Base-by-base conservation (phyloP, 163 green algal species). In the Scenedesmus sp. region DNA sequence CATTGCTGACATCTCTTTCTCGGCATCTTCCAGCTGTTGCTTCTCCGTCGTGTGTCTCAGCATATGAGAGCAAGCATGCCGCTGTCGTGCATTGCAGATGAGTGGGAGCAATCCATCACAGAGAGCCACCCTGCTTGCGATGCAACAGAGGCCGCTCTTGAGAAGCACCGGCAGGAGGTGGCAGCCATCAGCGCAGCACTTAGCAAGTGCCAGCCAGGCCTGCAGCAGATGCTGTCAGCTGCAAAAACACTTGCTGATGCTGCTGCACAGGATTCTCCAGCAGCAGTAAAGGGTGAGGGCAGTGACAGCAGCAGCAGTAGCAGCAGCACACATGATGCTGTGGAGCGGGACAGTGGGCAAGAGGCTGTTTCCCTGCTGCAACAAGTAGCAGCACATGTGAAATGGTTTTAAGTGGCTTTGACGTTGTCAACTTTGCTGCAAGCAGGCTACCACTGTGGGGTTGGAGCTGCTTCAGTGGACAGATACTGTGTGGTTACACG, bases 91-190 rank as follows among this genome's bases (percentile, higher is more conserved):
- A 44, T 49, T 49, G 88, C 91, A 61, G 92, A 88, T 13, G 88
- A 94, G 73, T 94, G 92, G 92, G 83, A 72, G 51, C n/a, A 18
- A 20, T 94, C 92, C 6, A 56, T 94, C 2, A 0, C 7, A 2
- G 85, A 93, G 61, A 89, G 78, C 35, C 90, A 93, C 61, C 46
- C 73, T 2, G 3, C 79, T 6, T 68, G 61, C 20, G 30, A 72
- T 0, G 46, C 56, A 49, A 84, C 80, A n/a, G 65, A 89, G 37
- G 76, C 90, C 44, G 72, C 72, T 7, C 49, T 93, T 16, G 53
- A 37, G 0, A 81, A 81, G 76, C 90, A 93, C 79, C 24, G 68
- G 6, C 24, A 68, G 35, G 85, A 89, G 46, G 65, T 93, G 16
- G 87, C 20, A 24, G 44, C 53, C 7, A 81, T 86, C 61, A 46